phyloP scores from a whole-genome alignment of 2,329 filamentous ascomycete genomes.

The Lecanicillium sp. region DNA sequence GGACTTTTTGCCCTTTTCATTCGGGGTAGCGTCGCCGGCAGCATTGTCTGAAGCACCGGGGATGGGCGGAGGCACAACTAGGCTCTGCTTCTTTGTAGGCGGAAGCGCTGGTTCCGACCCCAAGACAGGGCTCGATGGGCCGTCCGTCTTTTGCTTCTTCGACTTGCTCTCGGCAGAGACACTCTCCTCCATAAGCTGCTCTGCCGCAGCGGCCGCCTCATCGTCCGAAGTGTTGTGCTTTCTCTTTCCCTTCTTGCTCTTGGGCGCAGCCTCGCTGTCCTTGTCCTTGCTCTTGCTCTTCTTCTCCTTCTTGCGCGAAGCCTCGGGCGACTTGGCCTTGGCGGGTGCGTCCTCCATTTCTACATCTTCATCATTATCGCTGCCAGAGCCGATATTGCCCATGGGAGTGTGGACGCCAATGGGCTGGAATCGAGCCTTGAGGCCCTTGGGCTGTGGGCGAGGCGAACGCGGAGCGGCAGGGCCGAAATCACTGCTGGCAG shows the following conservation, averaged over 20 bases:
- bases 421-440: slow-evolving; percentile 61
- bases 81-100: slow-evolving; percentile 23
- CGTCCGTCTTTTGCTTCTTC: slow-evolving; percentile 29
- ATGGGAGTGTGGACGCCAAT: slow-evolving; percentile 43
- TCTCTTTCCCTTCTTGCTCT: slow-evolving; percentile 20
- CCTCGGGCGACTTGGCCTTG: slow-evolving; percentile 12
- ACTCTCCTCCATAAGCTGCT: slow-evolving; percentile 27
- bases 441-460: slow-evolving; percentile 58
- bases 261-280: slow-evolving; percentile 11
- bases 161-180: slow-evolving; percentile 31
- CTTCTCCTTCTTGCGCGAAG: slow-evolving; percentile 25
- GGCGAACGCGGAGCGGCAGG: slow-evolving; percentile 42
- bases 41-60: slow-evolving; percentile 14
- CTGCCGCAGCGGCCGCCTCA: slow-evolving; percentile 25
- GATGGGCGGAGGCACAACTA: slow-evolving; percentile 22
- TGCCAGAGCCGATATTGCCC: slow-evolving; percentile 32
- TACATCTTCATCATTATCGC: slow-evolving; percentile 36
- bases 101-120: slow-evolving; percentile 21
- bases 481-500: slow-evolving; percentile 24
- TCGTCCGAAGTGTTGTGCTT: slow-evolving; percentile 29
- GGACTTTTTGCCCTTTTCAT: slow-evolving; percentile 7
- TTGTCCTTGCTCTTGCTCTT: slow-evolving; percentile 19
- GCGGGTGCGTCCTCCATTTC: slow-evolving; percentile 36
- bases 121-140: slow-evolving; percentile 23
- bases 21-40: slow-evolving; percentile 3